Conservation (phyloP, 352 stramenopile species). For the Phytophthora ramorum region DNA sequence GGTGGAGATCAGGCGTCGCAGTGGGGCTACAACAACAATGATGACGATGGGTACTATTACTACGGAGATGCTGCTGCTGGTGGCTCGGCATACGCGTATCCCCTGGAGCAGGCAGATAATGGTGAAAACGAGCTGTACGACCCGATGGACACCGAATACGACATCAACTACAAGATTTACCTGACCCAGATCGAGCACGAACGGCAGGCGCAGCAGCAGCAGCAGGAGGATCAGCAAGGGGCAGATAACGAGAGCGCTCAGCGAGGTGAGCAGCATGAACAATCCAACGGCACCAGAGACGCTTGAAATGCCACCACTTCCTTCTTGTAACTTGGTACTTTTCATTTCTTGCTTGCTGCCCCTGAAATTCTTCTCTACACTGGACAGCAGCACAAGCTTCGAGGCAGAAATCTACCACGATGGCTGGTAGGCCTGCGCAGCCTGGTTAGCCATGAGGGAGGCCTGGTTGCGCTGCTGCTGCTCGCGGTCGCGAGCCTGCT, state of each 20-base stretch:
- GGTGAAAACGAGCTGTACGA: constrained; percentile 15
- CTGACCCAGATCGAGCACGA: constrained; percentile 58
- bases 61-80: constrained; percentile 19
- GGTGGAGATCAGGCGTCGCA: constrained; percentile 5
- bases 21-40: constrained; percentile 13
- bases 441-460: constrained; percentile 73
- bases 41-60: constrained; percentile 23
- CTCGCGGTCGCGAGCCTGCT: constrained; percentile 60
- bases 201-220: constrained; percentile 11
- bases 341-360: constrained; percentile 10
- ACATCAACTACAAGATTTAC: constrained; percentile 80
- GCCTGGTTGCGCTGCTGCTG: constrained; percentile 71
- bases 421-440: constrained; percentile 49
- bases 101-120: constrained; percentile 13
- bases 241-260: constrained; percentile 3
- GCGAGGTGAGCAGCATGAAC: constrained; percentile 6
- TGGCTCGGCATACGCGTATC: constrained; percentile 22
- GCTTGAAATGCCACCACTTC: constrained; percentile 10
- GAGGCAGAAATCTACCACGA: constrained; percentile 31
- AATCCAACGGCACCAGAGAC: constrained; percentile 6
- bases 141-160: constrained; percentile 60
- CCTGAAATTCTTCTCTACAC: constrained; percentile 28
- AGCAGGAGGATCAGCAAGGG: constrained; percentile 11
- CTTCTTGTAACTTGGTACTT: constrained; percentile 6
- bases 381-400: constrained; percentile 5